These are phyloP conservation scores for Phoma sp. DNA, from an alignment of 2,329 filamentous ascomycete species.

Conservation along the genomic window DNA sequence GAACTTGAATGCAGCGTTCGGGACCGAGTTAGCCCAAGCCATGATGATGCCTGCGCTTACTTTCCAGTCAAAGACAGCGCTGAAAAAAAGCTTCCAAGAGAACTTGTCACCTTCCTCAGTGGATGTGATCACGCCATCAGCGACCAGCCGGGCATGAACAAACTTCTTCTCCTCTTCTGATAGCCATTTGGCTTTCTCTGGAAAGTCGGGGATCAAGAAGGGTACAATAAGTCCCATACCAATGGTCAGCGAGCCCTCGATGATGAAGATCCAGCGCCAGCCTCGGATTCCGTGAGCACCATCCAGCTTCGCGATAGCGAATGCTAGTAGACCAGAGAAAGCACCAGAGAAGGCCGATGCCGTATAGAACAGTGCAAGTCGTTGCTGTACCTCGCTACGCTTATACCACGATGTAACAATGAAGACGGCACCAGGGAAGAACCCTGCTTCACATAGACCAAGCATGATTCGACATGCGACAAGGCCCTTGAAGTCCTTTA, in stretches of 20 bases:
- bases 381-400: neutral
- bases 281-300: neutral
- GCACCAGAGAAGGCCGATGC: neutral
- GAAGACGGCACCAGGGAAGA: neutral
- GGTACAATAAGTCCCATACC: neutral
- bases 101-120: too few species aligned
- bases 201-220: neutral
- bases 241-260: neutral
- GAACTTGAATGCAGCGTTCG: conserved; percentile 69
- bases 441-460: neutral
- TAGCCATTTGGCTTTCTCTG: neutral
- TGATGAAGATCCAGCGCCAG: neutral
- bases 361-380: neutral
- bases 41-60: conserved; percentile 6
- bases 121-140: too few species aligned
- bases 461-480: neutral
- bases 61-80: conserved; percentile 13
- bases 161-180: too few species aligned
- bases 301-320: neutral
- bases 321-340: neutral
- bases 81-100: neutral
- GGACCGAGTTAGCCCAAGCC: conserved; percentile 2
- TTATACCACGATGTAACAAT: neutral
- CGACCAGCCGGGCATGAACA: too few species aligned
- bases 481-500: neutral